These are phyloP conservation scores for Abrus precatorius DNA, from an alignment of 306 rosid species.

Conservation along the genomic window DNA sequence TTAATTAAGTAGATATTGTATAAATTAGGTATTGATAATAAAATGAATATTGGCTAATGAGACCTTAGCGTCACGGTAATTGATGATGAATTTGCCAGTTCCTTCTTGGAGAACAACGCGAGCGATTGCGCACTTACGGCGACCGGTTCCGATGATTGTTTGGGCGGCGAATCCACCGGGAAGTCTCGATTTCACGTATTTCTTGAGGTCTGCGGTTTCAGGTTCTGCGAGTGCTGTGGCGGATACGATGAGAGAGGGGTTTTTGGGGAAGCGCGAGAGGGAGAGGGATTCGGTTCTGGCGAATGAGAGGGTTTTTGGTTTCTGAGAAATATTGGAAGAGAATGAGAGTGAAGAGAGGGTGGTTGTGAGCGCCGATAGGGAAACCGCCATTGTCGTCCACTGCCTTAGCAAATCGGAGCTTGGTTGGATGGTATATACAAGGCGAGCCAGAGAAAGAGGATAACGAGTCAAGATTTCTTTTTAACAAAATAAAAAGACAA, in stretches of 20 bases:
- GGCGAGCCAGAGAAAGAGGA: conserved; percentile 37
- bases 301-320: conserved; percentile 53
- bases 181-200: conserved; percentile 81
- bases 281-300: conserved; percentile 47
- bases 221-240: conserved; percentile 64
- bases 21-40: no score
- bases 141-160: conserved; percentile 83
- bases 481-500: not conserved
- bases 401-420: conserved; percentile 14
- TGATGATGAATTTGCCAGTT: conserved; percentile 84
- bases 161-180: conserved; percentile 98
- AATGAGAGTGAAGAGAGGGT: conserved; percentile 85
- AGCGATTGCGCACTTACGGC: conserved; percentile 83
- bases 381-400: conserved; percentile 60
- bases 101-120: conserved; percentile 96
- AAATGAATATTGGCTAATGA: not conserved
- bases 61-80: conserved; percentile 95
- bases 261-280: conserved; percentile 41
- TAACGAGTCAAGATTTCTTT: conserved; percentile 22
- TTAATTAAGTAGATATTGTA: no score
- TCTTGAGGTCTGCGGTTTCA: conserved; percentile 72
- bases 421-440: not conserved
- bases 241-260: conserved; percentile 58
- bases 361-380: conserved; percentile 65
- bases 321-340: conserved; percentile 74